Base-by-base conservation (phyloP, 106 monocot genomes). In the Acorus calamus region DNA sequence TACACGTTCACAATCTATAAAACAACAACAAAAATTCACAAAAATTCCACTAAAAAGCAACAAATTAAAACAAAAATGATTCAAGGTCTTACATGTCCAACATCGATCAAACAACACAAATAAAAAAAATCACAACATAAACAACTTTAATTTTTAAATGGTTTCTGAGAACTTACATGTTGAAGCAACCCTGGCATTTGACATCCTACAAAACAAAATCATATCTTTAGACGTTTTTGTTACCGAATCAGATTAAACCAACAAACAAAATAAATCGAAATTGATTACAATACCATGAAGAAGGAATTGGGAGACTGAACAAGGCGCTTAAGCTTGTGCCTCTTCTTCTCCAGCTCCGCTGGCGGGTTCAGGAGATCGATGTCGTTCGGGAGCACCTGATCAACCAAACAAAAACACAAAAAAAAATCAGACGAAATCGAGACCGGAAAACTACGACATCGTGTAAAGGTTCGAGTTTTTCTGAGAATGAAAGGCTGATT, bases 241-340 rank as follows among this genome's bases (percentile, higher is more conserved):
- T 28, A 28, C 28, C 28, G 1, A 0, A 28, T 28, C 0, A 28
- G 28, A 28, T 28, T 1, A 28, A 28, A 28, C 28, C 28, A 28
- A 28, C 28, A 28, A 28, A 69, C 4, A 58, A 64, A 42, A 11
- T 3, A 6, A 8, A 57, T 13, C 9, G 3, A 13, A 13, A 3
- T 10, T 41, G 6, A 28, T 43, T 1, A 67, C 7, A 46, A 45
- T 70, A 86, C 86, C 86, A 86, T 86, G 79, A 86, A 86, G 61
- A 79, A 86, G 42, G 86, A 86, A 47, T 86, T 86, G 50, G 81
- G 86, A 1, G 86, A 86, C 67, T 86, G 86, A 13, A 86, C 81
- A 42, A 86, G 82, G n/a, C 86, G 69, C 76, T 86, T 86, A 42
- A 79, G 69, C 73, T 86, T 86, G 76, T 86, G 86, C 63, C 66